phyloP scores from a whole-genome alignment of 176 grass and related monocot genomes.

The Musa itinerans region DNA sequence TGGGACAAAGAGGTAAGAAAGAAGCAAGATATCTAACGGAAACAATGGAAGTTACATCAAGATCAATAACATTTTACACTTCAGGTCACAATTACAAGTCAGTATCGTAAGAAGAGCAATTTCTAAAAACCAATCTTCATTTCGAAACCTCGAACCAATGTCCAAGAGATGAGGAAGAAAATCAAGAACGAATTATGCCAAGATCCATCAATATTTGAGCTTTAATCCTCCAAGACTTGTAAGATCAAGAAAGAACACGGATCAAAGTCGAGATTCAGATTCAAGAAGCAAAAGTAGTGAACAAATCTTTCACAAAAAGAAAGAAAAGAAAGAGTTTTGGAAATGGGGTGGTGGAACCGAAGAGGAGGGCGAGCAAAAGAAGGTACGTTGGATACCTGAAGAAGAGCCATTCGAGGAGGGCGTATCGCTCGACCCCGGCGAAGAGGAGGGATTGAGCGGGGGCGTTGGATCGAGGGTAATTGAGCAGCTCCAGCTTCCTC shows the following conservation, averaged over 20 bases:
- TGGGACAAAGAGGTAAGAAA: not conserved
- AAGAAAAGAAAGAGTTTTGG: not conserved
- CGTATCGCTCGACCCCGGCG: constrained; percentile 89
- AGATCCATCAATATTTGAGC: not conserved
- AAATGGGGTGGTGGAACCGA: constrained; percentile 15
- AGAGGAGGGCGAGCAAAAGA: not conserved
- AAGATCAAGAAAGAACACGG: not conserved
- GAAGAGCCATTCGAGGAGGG: constrained; percentile 99
- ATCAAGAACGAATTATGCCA: not conserved
- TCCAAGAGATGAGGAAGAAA: not conserved
- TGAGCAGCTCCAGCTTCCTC: constrained; percentile 70
- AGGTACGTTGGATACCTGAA: constrained; percentile 36
- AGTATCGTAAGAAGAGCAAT: no score
- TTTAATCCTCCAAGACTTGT: not conserved
- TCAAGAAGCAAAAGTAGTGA: not conserved
- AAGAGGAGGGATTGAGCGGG: constrained; percentile 92
- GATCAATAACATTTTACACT: not conserved
- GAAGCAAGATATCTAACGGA: no score
- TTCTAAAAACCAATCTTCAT: no score
- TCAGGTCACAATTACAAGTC: no score
- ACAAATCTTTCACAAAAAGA: no score
- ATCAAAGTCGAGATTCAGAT: not conserved
- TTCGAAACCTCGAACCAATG: no score
- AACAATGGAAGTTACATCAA: not conserved
- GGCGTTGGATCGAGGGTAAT: constrained; percentile 69